phyloP scores from a whole-genome alignment of 177 flowering plant species.

The Vitis hybrid region DNA sequence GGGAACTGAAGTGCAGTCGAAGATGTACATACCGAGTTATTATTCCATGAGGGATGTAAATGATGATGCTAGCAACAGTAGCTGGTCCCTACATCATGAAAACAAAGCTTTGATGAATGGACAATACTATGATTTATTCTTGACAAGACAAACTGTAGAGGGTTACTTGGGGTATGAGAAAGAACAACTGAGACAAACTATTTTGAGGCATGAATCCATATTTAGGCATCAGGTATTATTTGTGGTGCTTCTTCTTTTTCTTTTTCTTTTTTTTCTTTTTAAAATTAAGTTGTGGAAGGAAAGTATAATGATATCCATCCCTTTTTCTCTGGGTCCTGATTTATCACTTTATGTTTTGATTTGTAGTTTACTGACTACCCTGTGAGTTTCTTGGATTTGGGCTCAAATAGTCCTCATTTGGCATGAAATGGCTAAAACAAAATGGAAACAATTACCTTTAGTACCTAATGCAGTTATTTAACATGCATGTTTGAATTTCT shows the following conservation, averaged over 20 bases:
- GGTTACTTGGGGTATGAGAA: conserved; percentile 18
- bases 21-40: conserved; percentile 32
- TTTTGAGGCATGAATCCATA: conserved; percentile 42
- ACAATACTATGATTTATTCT: conserved; percentile 12
- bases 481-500: not conserved
- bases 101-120: conserved; percentile 16
- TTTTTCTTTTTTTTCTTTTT: not conserved
- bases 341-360: not conserved
- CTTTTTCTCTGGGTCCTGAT: not conserved
- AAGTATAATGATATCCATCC: not conserved
- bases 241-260: not conserved
- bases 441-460: not conserved
- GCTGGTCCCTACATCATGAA: conserved; percentile 24
- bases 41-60: conserved; percentile 28
- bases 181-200: conserved; percentile 39
- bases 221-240: conserved; percentile 46
- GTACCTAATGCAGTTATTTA: not conserved
- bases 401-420: not conserved
- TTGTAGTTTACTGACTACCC: not conserved
- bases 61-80: conserved; percentile 15
- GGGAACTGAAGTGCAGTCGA: conserved; percentile 49
- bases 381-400: not conserved
- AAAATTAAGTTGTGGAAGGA: not conserved
- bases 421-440: not conserved
- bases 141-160: conserved; percentile 13